phyloP scores from a whole-genome alignment of 345 rosid genomes.

The Salix dunnii region DNA sequence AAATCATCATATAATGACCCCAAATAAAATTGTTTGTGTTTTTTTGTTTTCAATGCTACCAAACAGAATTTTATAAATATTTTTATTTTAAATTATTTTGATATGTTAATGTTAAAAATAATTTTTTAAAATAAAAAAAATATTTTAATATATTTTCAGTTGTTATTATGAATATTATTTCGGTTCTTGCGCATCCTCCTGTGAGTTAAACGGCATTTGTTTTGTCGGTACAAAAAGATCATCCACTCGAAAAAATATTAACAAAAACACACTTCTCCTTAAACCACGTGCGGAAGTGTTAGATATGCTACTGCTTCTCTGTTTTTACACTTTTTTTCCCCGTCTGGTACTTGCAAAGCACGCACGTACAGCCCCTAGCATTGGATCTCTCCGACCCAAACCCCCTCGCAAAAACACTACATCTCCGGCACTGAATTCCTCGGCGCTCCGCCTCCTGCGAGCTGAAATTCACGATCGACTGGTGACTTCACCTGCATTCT shows the following conservation, averaged over 20 bases:
- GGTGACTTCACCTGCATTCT: constrained; percentile 61
- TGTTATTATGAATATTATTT: no score
- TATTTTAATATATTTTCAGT: no score
- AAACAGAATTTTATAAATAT: no score
- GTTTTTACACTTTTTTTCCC: background rate
- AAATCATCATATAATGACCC: background rate
- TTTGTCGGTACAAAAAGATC: background rate
- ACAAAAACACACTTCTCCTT: background rate
- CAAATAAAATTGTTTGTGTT: background rate
- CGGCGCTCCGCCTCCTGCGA: constrained; percentile 60
- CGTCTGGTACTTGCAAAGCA: constrained; percentile 29
- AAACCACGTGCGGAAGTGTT: background rate
- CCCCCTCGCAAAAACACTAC: constrained; percentile 25
- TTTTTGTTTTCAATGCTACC: no score
- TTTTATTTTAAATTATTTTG: no score
- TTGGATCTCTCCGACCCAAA: constrained; percentile 46
- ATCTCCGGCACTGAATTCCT: constrained; percentile 62
- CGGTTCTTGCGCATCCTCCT: no score
- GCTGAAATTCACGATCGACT: constrained; percentile 46
- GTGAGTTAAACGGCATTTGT: background rate
- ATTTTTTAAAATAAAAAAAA: no score
- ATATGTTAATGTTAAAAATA: no score
- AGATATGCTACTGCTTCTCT: background rate
- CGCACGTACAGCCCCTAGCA: constrained; percentile 57
- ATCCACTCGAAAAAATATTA: background rate